phyloP scores from a whole-genome alignment of 768 basidiomycete species.

The Mycena galopus region DNA sequence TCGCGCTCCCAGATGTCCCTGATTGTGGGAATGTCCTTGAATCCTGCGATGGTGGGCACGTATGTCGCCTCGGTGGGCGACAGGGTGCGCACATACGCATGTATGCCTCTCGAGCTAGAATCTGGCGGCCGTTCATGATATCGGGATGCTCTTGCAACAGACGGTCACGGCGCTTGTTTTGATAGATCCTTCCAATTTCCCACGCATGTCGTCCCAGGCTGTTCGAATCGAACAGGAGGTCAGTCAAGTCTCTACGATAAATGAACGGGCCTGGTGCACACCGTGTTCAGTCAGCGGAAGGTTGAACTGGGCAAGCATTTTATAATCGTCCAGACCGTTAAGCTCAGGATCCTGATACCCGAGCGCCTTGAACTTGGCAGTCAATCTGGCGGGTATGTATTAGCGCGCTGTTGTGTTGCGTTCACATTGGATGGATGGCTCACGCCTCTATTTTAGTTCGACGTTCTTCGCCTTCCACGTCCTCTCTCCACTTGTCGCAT shows the following conservation, averaged over 20 bases:
- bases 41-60: not conserved
- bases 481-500: not conserved
- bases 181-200: not conserved
- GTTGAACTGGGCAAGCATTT: too few species aligned
- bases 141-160: not conserved
- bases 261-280: too few species aligned
- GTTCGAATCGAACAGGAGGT: too few species aligned
- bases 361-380: too few species aligned
- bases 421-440: not conserved
- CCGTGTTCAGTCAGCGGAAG: too few species aligned
- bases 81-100: not conserved
- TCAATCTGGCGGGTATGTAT: too few species aligned
- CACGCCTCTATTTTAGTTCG: not conserved
- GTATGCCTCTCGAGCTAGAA: not conserved
- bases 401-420: not conserved
- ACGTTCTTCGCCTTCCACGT: not conserved
- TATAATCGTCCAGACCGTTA: too few species aligned
- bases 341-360: too few species aligned
- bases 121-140: not conserved
- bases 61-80: not conserved
- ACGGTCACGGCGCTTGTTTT: conserved; percentile 1
- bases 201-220: not conserved
- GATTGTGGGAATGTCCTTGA: not conserved
- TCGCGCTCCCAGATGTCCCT: too few species aligned
- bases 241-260: too few species aligned